Conservation (phyloP, 2,329 filamentous ascomycete species). For the Colletotrichum navitas region DNA sequence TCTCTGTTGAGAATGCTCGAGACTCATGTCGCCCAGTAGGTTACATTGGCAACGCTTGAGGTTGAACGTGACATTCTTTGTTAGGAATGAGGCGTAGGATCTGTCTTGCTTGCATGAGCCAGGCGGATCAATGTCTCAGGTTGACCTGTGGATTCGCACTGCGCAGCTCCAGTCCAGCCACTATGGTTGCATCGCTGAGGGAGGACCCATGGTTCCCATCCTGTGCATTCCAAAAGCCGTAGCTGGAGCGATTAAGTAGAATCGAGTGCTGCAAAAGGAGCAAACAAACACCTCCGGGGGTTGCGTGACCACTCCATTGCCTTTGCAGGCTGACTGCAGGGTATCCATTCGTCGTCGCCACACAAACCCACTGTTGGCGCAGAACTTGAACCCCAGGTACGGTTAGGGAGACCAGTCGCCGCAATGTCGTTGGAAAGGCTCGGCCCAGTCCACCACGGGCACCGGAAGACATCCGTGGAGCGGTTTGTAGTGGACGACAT, state of each 20-base stretch:
- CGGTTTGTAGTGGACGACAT: neutral
- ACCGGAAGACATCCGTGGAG: neutral
- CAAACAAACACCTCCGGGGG: neutral
- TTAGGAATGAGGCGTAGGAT: conserved; percentile 9
- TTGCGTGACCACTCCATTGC: neutral
- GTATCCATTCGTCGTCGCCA: conserved; percentile 16
- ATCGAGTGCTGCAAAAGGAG: conserved; percentile 1
- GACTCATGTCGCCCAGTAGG: neutral
- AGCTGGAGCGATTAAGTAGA: neutral
- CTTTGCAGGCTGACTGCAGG: conserved; percentile 4
- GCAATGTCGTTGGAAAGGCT: conserved; percentile 2
- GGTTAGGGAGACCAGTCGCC: no score
- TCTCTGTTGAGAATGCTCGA: no score
- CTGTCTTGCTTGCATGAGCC: neutral
- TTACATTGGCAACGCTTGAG: neutral
- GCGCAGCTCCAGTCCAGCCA: neutral
- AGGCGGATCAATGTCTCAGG: conserved; percentile 14
- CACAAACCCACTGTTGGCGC: conserved; percentile 13
- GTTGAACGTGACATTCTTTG: neutral
- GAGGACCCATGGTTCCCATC: neutral
- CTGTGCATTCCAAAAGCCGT: neutral
- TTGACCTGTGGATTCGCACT: neutral
- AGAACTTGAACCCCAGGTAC: neutral
- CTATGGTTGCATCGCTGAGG: neutral
- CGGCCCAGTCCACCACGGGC: conserved; percentile 5